phyloP scores from a whole-genome alignment of 495 filamentous ascomycete species.

The Oleoguttula mirabilis region DNA sequence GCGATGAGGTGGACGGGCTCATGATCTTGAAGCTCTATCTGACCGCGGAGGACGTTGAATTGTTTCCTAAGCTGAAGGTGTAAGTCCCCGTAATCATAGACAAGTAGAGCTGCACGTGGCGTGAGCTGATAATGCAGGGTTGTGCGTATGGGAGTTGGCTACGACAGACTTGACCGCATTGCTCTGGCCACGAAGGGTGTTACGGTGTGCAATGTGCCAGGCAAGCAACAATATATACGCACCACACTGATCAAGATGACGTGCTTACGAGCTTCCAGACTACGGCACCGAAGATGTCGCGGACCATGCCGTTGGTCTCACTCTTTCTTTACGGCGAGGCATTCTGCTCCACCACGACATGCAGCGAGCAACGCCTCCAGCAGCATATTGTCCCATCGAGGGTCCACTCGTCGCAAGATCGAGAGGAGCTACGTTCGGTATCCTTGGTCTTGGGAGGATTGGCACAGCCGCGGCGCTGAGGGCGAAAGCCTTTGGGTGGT shows the following conservation, averaged over 20 bases:
- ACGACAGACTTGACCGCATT: slow-evolving; percentile 15
- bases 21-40: slow-evolving; percentile 12
- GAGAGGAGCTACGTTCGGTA: slow-evolving; percentile 10
- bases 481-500: slow-evolving; percentile 19
- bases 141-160: slow-evolving; percentile 20
- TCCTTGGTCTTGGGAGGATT: slow-evolving; percentile 18
- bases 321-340: slow-evolving; percentile 11
- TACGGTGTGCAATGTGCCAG: slow-evolving; percentile 18
- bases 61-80: slow-evolving; percentile 20
- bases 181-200: slow-evolving; percentile 11
- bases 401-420: slow-evolving; percentile 13
- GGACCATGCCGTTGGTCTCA: slow-evolving; percentile 18
- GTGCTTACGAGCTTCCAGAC: slow-evolving; percentile 1
- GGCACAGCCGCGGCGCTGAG: slow-evolving; percentile 17
- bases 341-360: slow-evolving; percentile 19
- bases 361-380: slow-evolving; percentile 13
- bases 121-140: background rate
- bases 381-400: slow-evolving; percentile 4
- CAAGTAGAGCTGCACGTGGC: background rate
- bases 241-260: background rate
- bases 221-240: background rate
- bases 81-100: background rate
- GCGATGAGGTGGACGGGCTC: slow-evolving; percentile 16
- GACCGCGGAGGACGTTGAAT: slow-evolving; percentile 6
- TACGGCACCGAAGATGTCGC: slow-evolving; percentile 20